phyloP scores from a whole-genome alignment of 176 grass and related monocot species.

The Aegilops umbellulata region DNA sequence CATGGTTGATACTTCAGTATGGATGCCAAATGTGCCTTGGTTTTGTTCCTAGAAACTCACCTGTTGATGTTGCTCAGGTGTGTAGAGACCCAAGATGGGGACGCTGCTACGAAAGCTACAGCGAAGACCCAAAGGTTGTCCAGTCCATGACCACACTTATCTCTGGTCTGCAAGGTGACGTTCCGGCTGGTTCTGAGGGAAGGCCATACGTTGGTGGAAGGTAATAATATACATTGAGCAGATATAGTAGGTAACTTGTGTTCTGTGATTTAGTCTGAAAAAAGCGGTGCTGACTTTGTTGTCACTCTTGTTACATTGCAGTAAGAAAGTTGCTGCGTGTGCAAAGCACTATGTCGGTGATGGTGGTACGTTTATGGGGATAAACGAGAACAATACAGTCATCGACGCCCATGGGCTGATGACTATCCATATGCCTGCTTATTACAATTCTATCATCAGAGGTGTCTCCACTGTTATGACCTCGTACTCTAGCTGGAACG shows the following conservation, averaged over 20 bases:
- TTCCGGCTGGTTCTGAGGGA: conserved; percentile 27
- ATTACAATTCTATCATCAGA: conserved; percentile 62
- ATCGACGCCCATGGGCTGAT: conserved; percentile 43
- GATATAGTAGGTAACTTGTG: neutral
- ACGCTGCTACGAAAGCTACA: conserved; percentile 82
- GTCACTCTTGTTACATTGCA: conserved; percentile 9
- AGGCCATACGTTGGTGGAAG: conserved; percentile 63
- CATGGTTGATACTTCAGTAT: neutral
- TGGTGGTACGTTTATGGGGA: conserved; percentile 66
- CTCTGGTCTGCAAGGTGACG: conserved; percentile 66
- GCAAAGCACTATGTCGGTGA: conserved; percentile 80
- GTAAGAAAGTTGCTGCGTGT: conserved; percentile 69
- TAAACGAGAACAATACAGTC: conserved; percentile 74
- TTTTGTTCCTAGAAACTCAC: neutral
- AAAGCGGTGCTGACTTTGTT: neutral
- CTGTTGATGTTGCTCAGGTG: conserved; percentile 34
- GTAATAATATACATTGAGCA: conserved; percentile 26
- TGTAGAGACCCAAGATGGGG: conserved; percentile 95
- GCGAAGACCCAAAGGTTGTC: conserved; percentile 68
- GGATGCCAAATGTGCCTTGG: neutral
- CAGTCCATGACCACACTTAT: conserved; percentile 64
- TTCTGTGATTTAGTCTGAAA: neutral
- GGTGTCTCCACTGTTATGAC: conserved; percentile 83
- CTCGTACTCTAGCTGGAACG: conserved; percentile 80
- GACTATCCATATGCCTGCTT: conserved; percentile 74